phyloP scores from a whole-genome alignment of 2,329 filamentous ascomycete species.

The Chaetothyriales sp. region DNA sequence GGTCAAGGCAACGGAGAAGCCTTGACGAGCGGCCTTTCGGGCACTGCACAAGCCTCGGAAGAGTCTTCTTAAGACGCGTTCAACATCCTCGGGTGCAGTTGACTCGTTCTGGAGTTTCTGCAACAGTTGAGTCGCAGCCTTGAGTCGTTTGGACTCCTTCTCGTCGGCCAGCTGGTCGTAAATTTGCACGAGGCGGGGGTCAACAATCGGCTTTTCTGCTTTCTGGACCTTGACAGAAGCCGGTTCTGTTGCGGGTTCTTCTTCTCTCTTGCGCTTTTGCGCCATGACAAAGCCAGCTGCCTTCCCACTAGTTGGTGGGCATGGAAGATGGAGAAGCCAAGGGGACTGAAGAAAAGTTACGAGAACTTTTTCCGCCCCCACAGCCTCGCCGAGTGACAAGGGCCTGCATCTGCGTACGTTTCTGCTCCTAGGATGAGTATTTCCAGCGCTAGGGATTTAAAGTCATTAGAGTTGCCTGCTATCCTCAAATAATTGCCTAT shows the following conservation, averaged over 20 bases:
- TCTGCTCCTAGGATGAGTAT: too few species aligned
- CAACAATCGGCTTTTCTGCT: slow-evolving; percentile 19
- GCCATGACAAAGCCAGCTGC: slow-evolving; percentile 2
- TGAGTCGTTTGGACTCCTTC: slow-evolving; percentile 33
- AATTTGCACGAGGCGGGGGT: slow-evolving; percentile 34
- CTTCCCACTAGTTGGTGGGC: not conserved
- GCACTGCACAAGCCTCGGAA: slow-evolving; percentile 83
- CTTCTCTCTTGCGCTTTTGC: slow-evolving; percentile 17
- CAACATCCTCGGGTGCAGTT: slow-evolving; percentile 27
- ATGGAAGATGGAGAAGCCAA: not conserved
- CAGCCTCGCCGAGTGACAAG: not conserved
- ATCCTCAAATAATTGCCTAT: not conserved
- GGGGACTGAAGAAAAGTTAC: not conserved
- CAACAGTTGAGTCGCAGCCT: slow-evolving; percentile 31
- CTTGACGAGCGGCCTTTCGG: slow-evolving; percentile 73
- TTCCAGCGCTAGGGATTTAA: too few species aligned
- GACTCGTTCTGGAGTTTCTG: slow-evolving; percentile 31
- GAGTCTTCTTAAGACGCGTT: slow-evolving; percentile 44
- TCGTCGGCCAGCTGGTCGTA: slow-evolving; percentile 37
- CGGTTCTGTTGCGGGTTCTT: slow-evolving; percentile 1
- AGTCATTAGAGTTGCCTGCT: too few species aligned
- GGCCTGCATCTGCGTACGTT: not conserved
- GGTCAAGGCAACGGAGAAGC: slow-evolving; percentile 78
- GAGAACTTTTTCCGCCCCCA: not conserved
- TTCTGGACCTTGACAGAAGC: slow-evolving; percentile 11